phyloP scores from a whole-genome alignment of 2,329 filamentous ascomycete genomes.

The Gnomoniopsis sp. region DNA sequence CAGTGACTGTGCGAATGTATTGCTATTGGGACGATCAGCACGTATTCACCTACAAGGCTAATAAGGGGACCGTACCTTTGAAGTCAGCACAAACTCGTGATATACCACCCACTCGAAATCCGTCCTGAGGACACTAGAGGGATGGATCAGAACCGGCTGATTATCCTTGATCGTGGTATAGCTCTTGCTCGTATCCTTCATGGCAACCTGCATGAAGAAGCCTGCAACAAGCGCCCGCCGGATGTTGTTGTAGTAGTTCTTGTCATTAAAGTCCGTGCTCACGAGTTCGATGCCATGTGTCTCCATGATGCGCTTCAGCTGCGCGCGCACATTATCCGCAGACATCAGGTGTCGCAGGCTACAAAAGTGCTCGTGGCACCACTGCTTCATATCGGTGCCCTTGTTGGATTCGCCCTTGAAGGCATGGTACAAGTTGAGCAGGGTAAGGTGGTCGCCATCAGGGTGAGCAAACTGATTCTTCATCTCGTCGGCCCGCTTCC shows the following conservation, averaged over 20 bases:
- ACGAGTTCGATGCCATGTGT: slow-evolving; percentile 80
- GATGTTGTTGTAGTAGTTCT: slow-evolving; percentile 98
- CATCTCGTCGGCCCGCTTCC: slow-evolving; percentile 95
- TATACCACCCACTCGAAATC: slow-evolving; percentile 97
- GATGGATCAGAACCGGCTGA: slow-evolving; percentile 88
- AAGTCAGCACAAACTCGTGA: slow-evolving; percentile 96
- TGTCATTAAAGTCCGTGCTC: slow-evolving; percentile 87
- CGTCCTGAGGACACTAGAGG: slow-evolving; percentile 81
- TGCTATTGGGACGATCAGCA: slow-evolving; percentile 58
- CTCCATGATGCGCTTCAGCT: slow-evolving; percentile 97
- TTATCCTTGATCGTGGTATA: slow-evolving; percentile 97
- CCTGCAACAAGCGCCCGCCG: slow-evolving; percentile 86
- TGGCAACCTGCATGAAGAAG: slow-evolving; percentile 99
- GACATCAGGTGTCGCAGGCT: slow-evolving; percentile 84
- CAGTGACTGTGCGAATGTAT: slow-evolving; percentile 91
- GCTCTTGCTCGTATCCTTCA: slow-evolving; percentile 86
- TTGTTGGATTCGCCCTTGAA: slow-evolving; percentile 76
- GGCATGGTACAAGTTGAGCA: slow-evolving; percentile 96
- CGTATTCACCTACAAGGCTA: too few species aligned
- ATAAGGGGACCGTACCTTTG: slow-evolving; percentile 27
- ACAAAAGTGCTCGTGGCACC: slow-evolving; percentile 97
- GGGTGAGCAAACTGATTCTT: slow-evolving; percentile 89
- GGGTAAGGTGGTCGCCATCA: slow-evolving; percentile 91
- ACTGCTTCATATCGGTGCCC: slow-evolving; percentile 70
- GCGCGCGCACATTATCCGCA: slow-evolving; percentile 88